Evolutionary conservation across 73 alveolate genomes (phyloP).

Genomic region (Paramecium biaurelia): DNA sequence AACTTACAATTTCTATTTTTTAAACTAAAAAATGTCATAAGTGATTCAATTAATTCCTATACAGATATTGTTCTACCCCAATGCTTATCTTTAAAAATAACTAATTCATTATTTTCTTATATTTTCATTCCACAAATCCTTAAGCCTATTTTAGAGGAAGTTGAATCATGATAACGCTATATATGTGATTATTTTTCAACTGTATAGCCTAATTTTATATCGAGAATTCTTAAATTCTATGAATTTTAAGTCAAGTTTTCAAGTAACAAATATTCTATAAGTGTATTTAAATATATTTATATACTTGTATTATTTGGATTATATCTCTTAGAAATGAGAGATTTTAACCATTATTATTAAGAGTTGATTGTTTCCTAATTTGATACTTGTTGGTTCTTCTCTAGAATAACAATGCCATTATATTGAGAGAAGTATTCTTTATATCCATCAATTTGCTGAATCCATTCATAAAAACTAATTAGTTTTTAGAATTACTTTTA

Average conservation of each 20-base stretch:
- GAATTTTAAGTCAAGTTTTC: not conserved
- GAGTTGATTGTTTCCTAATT: not conserved
- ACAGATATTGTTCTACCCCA: slow-evolving; percentile 6
- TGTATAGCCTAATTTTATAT: not conserved
- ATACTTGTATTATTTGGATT: not conserved
- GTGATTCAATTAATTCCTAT: not conserved
- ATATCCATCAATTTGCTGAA: not conserved
- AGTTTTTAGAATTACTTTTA: not conserved
- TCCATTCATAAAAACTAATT: slow-evolving; percentile 50
- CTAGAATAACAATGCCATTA: not conserved
- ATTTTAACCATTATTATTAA: not conserved
- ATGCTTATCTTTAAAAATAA: not conserved
- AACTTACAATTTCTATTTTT: not conserved
- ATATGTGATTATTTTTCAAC: not conserved
- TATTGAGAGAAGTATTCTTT: not conserved
- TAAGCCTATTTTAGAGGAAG: slow-evolving; percentile 15
- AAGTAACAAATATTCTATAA: not conserved
- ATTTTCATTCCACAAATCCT: slow-evolving; percentile 17
- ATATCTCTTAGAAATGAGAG: not conserved
- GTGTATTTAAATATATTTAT: not conserved
- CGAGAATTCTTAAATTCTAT: not conserved
- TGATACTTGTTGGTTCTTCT: not conserved
- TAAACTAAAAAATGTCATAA: not conserved
- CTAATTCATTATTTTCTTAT: not conserved
- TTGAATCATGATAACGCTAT: not conserved